phyloP scores from a whole-genome alignment of 176 grass and related monocot genomes.

The Juncus inflexus region DNA sequence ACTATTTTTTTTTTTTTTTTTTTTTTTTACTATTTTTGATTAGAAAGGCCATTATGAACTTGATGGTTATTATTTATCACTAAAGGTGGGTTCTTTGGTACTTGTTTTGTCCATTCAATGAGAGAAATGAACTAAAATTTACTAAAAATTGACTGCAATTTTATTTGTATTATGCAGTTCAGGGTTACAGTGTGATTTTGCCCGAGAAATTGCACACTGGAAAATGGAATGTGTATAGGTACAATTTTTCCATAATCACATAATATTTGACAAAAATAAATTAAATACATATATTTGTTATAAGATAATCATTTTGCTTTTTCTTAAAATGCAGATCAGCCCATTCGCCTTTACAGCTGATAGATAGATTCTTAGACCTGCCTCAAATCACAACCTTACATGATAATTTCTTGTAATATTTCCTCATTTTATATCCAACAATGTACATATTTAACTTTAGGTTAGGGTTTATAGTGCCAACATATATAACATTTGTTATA shows the following conservation, averaged over 20 bases:
- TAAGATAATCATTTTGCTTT: neutral
- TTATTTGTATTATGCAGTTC: constrained; percentile 42
- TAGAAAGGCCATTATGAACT: too few species aligned
- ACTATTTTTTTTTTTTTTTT: too few species aligned
- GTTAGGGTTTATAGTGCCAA: too few species aligned
- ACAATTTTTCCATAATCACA: neutral
- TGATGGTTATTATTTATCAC: too few species aligned
- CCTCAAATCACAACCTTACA: constrained; percentile 74
- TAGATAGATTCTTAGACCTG: constrained; percentile 35
- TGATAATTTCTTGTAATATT: constrained; percentile 83
- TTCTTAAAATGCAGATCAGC: constrained; percentile 46
- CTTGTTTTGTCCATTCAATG: too few species aligned
- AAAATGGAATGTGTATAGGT: constrained; percentile 98
- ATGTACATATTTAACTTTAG: neutral
- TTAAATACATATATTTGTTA: neutral
- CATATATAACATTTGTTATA: too few species aligned
- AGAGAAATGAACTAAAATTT: too few species aligned
- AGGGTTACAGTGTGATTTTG: constrained; percentile 76
- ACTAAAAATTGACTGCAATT: too few species aligned
- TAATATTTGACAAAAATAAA: constrained; percentile 1
- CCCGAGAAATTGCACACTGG: constrained; percentile 94
- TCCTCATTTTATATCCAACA: neutral
- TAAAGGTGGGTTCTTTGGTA: too few species aligned
- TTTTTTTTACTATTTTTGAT: too few species aligned
- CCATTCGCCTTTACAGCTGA: constrained; percentile 48